Evolutionary conservation across 2,329 filamentous ascomycete species (phyloP), one percentile per base, ranked within the genome.

Genomic region (Scopulariopsis brevicaulis): DNA sequence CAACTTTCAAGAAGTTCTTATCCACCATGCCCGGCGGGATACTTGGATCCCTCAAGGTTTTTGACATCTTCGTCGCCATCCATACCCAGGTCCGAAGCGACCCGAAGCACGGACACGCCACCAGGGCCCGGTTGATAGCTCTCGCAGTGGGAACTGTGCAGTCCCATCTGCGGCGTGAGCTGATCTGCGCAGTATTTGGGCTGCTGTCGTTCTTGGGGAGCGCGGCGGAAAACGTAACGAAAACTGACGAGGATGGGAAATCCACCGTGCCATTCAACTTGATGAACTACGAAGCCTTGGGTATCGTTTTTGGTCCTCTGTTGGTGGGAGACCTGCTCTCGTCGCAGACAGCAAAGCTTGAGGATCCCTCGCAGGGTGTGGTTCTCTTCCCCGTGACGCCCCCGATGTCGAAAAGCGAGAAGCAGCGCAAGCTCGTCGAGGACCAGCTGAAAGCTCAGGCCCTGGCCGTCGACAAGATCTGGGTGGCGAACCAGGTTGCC

Each of bases 101-200:
- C 46, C 46, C 20, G 20, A 8, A 50, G 20, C 22, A 50, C 46
- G 18, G n/a, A 8, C 46, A 50, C 46, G n/a, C 46, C 46, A 50
- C 46, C 15, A 77, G 80, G n/a, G 83, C 83, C 8, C 75, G 82
- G n/a, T 73, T 88, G 3, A 84, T 87, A 61, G 84, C 84, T 1
- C 70, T 87, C 37, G 83, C 83, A 8, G 76, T 88, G 50, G 75
- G 76, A 1, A 80, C 80, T 0, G 70, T 86, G n/a, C 73, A 74
- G 58, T 86, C 83, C 0, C 77, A 77, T 57, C 82, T 81, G 60
- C 77, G 82, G 50, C 74, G 84, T 25, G 82, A 86, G 53, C 70
- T 88, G 3, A 83, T 88, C 51, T 86, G 81, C 61, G 81, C 83
- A 5, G 83, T 88, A 0, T 84, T 88, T 65, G 85, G 84, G 0